phyloP scores from a whole-genome alignment of 1,139 yeast genomes.

The Petasospora fabianii region DNA sequence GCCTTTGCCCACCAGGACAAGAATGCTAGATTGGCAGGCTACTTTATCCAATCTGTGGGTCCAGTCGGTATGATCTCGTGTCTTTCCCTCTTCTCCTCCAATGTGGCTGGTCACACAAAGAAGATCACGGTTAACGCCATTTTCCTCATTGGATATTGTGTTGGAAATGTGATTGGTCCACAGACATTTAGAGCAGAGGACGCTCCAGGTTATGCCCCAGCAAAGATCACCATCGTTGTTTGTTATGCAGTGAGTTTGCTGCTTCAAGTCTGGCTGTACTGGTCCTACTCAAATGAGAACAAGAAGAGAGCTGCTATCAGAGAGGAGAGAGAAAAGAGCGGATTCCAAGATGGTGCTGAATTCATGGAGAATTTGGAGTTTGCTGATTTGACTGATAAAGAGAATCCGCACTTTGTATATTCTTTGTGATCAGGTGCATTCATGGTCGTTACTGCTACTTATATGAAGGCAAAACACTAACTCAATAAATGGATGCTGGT shows the following conservation, averaged over 20 bases:
- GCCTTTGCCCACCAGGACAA: neutral
- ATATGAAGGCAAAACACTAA: no score
- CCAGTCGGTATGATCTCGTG: slow-evolving; percentile 14
- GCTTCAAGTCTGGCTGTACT: neutral
- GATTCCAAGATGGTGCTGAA: neutral
- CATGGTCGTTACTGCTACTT: no score
- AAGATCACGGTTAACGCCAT: neutral
- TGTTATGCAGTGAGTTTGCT: slow-evolving; percentile 21
- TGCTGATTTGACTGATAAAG: slow-evolving; percentile 47
- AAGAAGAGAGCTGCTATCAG: slow-evolving; percentile 24
- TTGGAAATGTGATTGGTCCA: slow-evolving; percentile 1
- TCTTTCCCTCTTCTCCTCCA: slow-evolving; percentile 1
- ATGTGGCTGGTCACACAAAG: neutral
- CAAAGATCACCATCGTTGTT: neutral
- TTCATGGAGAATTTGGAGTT: slow-evolving; percentile 29
- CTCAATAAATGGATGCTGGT: no score
- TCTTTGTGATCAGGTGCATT: no score
- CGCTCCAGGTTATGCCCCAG: slow-evolving; percentile 1
- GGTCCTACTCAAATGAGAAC: slow-evolving; percentile 27
- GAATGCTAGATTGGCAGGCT: neutral
- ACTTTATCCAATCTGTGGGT: slow-evolving; percentile 12
- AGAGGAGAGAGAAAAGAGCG: slow-evolving; percentile 17
- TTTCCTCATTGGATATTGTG: neutral
- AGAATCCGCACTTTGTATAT: slow-evolving; percentile 45
- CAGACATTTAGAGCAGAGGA: neutral